Base-by-base conservation (phyloP, 345 rosid species). In the Pseudoturritis turrita region DNA sequence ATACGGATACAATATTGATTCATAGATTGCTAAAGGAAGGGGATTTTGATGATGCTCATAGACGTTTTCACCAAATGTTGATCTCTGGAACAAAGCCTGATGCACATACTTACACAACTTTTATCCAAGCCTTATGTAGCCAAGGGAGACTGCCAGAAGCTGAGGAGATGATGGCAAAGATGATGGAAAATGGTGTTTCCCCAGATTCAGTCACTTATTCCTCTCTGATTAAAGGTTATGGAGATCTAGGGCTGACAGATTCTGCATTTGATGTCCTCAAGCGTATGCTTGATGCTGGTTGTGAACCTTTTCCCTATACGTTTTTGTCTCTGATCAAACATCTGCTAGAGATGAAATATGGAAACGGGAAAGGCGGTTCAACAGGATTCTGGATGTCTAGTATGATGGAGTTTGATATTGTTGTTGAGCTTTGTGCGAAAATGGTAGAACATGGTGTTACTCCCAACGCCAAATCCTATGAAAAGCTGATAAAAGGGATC, bases 181-280 rank as follows among this genome's bases (percentile, higher is more conserved):
- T 93, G 97, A 75, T 62, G 40, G 81, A 81, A 77, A 86, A 71
- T 23, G 89, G 88, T 53, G 80, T 90, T 64, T 52, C 60, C 36
- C 97, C 97, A 3, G 98, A 93, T 79, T 79, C 87, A 2, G 9
- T 87, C 63, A 70, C 85, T 12, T 93, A 87, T 74, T 79, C 92
- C 3, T 74, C 86, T 61, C 78, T 93, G 56, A 75, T 90, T 51
- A 81, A 77, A 74, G 88, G 89, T 29, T 90, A 89, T 79, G 89
- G 88, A 56, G 80, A 79, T 44, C 63, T 86, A 18, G 90, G 88
- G 75, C 72, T 68, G 61, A 80, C 82, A 40, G 57, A 81, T 81
- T 78, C 76, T 4, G 92, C 90, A 15, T 93, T 90, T 81, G 80
- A 76, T 83, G 90, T 88, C 56, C 91, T 93, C 57, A 90, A 86